Percentiles rank a stretch among this genome's conserved stretches.
These are phyloP conservation scores for Backusella westeae DNA, from an alignment of 192 early-diverging fungal species.

Conservation along the genomic window DNA sequence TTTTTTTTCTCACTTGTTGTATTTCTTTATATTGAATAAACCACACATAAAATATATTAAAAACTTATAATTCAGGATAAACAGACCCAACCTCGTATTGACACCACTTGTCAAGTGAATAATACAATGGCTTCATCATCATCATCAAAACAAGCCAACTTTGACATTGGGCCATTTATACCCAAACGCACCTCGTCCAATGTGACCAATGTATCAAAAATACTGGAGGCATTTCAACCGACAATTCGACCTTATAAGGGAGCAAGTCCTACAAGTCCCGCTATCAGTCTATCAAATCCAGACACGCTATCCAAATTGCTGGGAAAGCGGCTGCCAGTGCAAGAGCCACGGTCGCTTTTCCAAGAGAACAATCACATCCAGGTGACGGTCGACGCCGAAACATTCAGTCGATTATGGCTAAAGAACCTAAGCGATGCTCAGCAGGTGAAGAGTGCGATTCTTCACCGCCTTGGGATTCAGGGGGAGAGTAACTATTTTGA, in stretches of 20 bases:
- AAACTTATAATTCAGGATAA: not conserved
- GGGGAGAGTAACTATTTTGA: constrained; percentile 1
- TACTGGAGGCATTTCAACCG: constrained; percentile 14
- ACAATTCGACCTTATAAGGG: not conserved
- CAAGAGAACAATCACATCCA: constrained; percentile 7
- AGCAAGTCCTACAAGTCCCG: not conserved
- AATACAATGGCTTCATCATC: not conserved
- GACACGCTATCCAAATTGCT: not conserved
- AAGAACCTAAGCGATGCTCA: not conserved
- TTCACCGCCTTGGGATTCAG: not conserved
- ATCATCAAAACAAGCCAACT: not conserved
- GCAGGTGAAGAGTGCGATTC: constrained; percentile 10
- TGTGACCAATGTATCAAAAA: constrained; percentile 10
- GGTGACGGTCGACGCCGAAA: constrained; percentile 18
- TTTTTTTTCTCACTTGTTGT: not conserved
- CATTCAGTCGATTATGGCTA: constrained; percentile 11
- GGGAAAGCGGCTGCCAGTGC: not conserved
- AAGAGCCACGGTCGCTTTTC: not conserved
- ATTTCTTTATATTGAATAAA: not conserved
- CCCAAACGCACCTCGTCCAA: constrained; percentile 24
- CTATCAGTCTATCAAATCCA: not conserved
- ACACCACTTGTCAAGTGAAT: not conserved
- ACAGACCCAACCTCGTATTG: not conserved
- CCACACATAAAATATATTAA: not conserved
- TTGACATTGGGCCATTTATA: constrained; percentile 16